Evolutionary conservation across 306 rosid species (phyloP), one percentile per base, ranked within the genome.

Genomic region (Citrullus amarus): DNA sequence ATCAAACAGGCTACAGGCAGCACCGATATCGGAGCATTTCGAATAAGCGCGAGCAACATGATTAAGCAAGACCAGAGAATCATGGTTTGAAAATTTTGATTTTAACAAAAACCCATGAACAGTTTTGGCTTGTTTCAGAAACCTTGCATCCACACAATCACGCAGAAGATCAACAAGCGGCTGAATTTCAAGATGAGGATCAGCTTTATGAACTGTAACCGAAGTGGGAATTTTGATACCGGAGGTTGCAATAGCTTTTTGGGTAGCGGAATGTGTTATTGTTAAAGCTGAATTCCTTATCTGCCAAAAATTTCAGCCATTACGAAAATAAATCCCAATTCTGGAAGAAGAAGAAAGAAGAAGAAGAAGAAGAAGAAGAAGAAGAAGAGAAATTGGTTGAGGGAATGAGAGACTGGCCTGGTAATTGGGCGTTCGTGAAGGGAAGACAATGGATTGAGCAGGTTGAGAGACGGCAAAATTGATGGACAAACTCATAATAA

Each of bases 101-200:
- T 90, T 92, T 57, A 86, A 69, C 43, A 86, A 79, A 43, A 88
- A 79, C 81, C 91, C 96, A 80, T 89, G 96, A 81, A 88, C 80
- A 79, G 81, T 76, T 57, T 86, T 89, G 0, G 85, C 86, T 17
- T 50, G 82, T 66, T 81, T 81, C 9, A 86, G 62, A 28, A 82
- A 90, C 63, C 81, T 79, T 28, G 36, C 44, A 67, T 78, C 70
- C 22, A 78, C 85, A 58, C 86, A 90, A 79, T 74, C 87, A 74
- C 80, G 90, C 22, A 90, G 63, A 66, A 90, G 77, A 78, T 90
- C 90, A 57, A 92, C 82, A 61, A 90, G 83, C 20, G 88, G 79
- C 81, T 79, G 89, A 72, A 77, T 83, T 55, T n/a, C 51, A 65
- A 71, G 80, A 44, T 53, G 79, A 20, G 74, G 17, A 6, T 69